These are phyloP conservation scores for Entrophospora sp. DNA, from an alignment of 192 early-diverging fungal genomes.

Conservation along the genomic window DNA sequence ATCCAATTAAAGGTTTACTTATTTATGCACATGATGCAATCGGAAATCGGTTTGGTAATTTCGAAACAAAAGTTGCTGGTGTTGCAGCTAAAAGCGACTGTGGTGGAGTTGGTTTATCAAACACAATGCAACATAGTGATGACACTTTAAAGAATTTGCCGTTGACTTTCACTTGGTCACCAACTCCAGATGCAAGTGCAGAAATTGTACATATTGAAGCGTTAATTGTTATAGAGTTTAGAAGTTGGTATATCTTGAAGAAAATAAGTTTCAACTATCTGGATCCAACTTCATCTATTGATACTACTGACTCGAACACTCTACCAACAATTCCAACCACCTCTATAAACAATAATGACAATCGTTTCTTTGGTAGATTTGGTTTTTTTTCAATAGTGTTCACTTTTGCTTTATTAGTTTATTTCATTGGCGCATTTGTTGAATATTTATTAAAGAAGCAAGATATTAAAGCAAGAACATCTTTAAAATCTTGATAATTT, in stretches of 20 bases:
- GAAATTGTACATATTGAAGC: not conserved
- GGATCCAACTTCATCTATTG: not conserved
- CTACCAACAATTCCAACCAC: not conserved
- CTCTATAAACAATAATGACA: not conserved
- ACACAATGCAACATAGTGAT: not conserved
- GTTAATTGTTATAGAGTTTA: not conserved
- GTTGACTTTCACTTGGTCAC: not conserved
- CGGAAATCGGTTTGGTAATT: not conserved
- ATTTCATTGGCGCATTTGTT: not conserved
- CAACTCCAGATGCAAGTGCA: not conserved
- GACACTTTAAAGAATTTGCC: not conserved
- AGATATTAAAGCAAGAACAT: not conserved
- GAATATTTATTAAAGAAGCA: not conserved
- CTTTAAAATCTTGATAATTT: too few species aligned
- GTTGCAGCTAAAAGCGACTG: not conserved
- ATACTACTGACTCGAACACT: too few species aligned
- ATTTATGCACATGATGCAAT: not conserved
- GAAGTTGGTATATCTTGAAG: not conserved
- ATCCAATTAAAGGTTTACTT: not conserved
- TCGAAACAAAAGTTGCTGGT: too few species aligned
- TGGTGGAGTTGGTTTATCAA: not conserved
- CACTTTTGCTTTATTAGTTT: not conserved
- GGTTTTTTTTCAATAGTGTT: not conserved
- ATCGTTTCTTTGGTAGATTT: not conserved
- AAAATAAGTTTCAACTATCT: not conserved